Evolutionary conservation across 345 rosid genomes (phyloP).

Genomic region (Eucalyptus globulus): DNA sequence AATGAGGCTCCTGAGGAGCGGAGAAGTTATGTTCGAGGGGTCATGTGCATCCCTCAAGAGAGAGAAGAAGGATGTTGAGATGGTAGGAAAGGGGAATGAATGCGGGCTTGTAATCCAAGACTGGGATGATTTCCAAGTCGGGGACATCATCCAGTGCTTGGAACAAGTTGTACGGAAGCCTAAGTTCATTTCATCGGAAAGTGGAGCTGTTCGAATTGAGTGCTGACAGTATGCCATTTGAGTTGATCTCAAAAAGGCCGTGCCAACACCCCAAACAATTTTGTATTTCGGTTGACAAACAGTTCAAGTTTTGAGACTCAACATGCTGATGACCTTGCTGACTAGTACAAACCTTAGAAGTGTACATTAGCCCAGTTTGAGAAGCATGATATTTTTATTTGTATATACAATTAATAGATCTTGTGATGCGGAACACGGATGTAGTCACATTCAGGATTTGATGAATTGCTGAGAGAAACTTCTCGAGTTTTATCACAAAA

Average conservation of each 20-base stretch:
- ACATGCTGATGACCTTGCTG: neutral
- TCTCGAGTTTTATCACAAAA: neutral
- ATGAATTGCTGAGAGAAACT: neutral
- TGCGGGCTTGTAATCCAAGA: slow-evolving; percentile 76
- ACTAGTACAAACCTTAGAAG: neutral
- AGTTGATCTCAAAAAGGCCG: neutral
- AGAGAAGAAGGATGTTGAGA: slow-evolving; percentile 87
- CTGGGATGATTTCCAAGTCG: slow-evolving; percentile 57
- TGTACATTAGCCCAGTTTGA: neutral
- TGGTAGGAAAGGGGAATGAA: slow-evolving; percentile 72
- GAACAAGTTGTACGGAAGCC: slow-evolving; percentile 73
- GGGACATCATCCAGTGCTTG: slow-evolving; percentile 82
- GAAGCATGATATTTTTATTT: neutral
- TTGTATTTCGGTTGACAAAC: neutral
- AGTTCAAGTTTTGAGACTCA: neutral
- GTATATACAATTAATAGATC: neutral
- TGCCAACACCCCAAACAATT: slow-evolving; percentile 1
- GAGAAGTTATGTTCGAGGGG: slow-evolving; percentile 82
- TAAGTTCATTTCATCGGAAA: slow-evolving; percentile 75
- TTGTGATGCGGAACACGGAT: neutral
- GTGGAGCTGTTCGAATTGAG: slow-evolving; percentile 57
- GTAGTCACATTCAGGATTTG: neutral
- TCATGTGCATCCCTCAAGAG: slow-evolving; percentile 65
- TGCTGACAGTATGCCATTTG: neutral
- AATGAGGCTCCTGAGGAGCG: slow-evolving; percentile 81